Base-by-base conservation (phyloP, 495 filamentous ascomycete species). In the Ascobolus immersus region DNA sequence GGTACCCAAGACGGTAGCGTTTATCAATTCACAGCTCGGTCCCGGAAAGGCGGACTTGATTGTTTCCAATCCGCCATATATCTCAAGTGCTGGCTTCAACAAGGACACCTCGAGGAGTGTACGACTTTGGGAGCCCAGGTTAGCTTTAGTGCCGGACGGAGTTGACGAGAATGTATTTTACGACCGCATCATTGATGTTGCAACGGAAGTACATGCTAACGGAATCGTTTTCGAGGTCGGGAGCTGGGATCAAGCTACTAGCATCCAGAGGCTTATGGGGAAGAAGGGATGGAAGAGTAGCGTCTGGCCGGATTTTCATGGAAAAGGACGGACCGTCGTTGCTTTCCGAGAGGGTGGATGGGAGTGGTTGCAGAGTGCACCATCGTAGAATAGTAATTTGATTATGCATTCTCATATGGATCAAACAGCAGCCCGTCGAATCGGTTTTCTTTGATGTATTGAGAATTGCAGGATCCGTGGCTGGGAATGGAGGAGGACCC, bases 1-100 rank as follows among this genome's bases (percentile, higher is more conserved):
- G n/a, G 36, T 44, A 5, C 19, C 30, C 7, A 26, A 34, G 25
- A 31, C 6, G 12, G 24, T 11, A 6, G 20, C 33, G n/a, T n/a
- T n/a, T n/a, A n/a, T n/a, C n/a, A n/a, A n/a, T n/a, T n/a, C n/a
- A n/a, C n/a, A n/a, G 6, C 6, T 21, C 17, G 17, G 23, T 10
- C 4, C 30, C 8, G 4, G 33, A 14, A 33, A 26, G 17, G 67
- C 61, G 36, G 75, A 90, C 40, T 45, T 96, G n/a, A 48, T 96
- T 0, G 65, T 80, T 20, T 67, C 73, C 4, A 96, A 96, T 51
- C 86, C 86, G 10, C 86, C 86, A 0, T 94, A 96, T 51, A 73
- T 96, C 29, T 84, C 80, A 7, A 47, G 49, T 0, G n/a, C 32
- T 0, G 55, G 58, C 1, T 86, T 74, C 41, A 41, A 44, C 2